These are phyloP conservation scores for Marasmius tenuissimus DNA, from an alignment of 1,284 basidiomycete genomes.

Conservation along the genomic window DNA sequence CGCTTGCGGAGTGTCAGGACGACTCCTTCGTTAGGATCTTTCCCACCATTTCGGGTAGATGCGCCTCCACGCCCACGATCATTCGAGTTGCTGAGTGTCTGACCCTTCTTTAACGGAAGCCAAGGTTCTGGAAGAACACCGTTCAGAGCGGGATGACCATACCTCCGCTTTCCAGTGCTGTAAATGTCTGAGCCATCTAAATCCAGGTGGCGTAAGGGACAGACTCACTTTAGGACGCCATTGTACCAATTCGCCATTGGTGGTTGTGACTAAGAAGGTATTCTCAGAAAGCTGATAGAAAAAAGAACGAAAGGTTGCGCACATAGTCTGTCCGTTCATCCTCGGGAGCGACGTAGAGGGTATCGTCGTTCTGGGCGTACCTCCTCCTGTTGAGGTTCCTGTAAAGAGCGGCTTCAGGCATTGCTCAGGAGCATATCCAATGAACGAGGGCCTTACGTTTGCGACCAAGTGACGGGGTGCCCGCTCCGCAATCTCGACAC, in stretches of 20 bases:
- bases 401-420: slow-evolving; percentile 7
- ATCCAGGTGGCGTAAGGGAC: not conserved
- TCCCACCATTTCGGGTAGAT: slow-evolving; percentile 29
- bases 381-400: slow-evolving; percentile 82
- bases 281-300: not conserved
- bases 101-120: slow-evolving; percentile 83
- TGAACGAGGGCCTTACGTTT: slow-evolving; percentile 56
- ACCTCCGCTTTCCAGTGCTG: slow-evolving; percentile 83
- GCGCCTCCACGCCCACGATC: slow-evolving; percentile 32
- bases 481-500: slow-evolving; percentile 72
- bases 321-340: slow-evolving; percentile 91
- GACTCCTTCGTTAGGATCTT: slow-evolving; percentile 58
- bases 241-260: slow-evolving; percentile 93
- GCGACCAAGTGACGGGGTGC: slow-evolving; percentile 82
- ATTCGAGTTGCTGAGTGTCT: slow-evolving; percentile 62
- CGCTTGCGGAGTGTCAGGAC: slow-evolving; percentile 75
- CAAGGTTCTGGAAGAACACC: slow-evolving; percentile 88
- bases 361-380: slow-evolving; percentile 93
- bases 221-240: slow-evolving; percentile 81
- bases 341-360: slow-evolving; percentile 89
- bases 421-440: not conserved
- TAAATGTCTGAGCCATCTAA: not conserved
- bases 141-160: slow-evolving; percentile 88
- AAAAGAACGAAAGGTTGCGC: slow-evolving; percentile 7
- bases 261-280: slow-evolving; percentile 71